These are phyloP conservation scores for Psilocybe cyanescens DNA, from an alignment of 768 basidiomycete genomes.

Conservation along the genomic window DNA sequence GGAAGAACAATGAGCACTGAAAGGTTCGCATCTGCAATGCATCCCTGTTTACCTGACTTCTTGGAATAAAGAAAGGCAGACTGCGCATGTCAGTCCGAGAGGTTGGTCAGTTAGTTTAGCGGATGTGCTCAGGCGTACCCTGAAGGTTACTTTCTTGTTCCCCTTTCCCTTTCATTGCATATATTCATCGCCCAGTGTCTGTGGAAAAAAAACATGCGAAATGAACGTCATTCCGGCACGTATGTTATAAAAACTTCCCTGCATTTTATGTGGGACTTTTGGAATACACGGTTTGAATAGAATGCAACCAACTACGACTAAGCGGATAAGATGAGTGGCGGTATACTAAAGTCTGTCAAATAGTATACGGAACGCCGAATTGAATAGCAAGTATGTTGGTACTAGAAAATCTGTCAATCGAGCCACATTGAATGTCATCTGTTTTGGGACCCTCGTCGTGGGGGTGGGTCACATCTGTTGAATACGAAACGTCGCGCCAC, in stretches of 20 bases:
- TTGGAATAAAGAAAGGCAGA: not conserved
- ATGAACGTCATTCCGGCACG: not conserved
- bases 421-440: not conserved
- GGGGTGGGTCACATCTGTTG: not conserved
- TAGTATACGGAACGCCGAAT: not conserved
- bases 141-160: no score
- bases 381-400: not conserved
- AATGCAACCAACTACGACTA: not conserved
- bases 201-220: not conserved
- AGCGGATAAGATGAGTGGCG: not conserved
- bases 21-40: not conserved
- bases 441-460: not conserved
- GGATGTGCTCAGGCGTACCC: no score
- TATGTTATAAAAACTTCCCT: not conserved
- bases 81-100: not conserved
- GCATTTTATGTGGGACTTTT: not conserved
- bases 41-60: not conserved
- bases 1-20: not conserved
- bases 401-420: not conserved
- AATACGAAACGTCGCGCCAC: not conserved
- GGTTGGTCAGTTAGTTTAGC: no score
- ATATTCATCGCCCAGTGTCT: not conserved
- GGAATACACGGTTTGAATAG: not conserved
- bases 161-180: no score
- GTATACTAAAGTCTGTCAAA: not conserved